A percentile compares a stretch with the other conserved stretches of the same genome.
These are phyloP conservation scores for Fusarium siculi DNA, from an alignment of 2,329 filamentous ascomycete genomes.

Conservation along the genomic window DNA sequence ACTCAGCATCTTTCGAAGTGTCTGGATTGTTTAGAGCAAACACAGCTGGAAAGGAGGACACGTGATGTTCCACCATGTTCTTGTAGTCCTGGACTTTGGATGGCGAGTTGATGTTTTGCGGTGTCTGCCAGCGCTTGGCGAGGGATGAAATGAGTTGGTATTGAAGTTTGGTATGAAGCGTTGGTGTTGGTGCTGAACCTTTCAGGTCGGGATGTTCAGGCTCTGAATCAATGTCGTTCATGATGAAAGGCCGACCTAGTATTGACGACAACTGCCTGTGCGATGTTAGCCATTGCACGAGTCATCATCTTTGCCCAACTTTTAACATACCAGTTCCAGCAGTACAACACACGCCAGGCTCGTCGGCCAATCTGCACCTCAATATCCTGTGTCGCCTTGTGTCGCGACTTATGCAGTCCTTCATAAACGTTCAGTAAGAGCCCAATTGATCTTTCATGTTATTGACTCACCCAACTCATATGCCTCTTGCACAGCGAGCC, in stretches of 20 bases:
- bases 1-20: background rate
- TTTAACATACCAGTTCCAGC: constrained; percentile 4
- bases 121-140: constrained; percentile 11
- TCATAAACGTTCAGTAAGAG: background rate
- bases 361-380: constrained; percentile 2
- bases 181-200: background rate
- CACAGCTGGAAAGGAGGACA: background rate
- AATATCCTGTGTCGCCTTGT: background rate
- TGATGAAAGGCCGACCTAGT: background rate
- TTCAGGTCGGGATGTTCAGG: background rate
- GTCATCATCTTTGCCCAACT: rapidly evolving
- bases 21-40: background rate
- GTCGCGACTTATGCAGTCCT: background rate
- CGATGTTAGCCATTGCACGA: background rate
- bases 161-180: constrained; percentile 6
- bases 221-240: constrained; percentile 9
- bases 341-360: constrained; percentile 6
- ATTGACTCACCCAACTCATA: background rate
- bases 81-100: background rate
- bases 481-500: constrained; percentile 7
- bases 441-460: rapidly evolving
- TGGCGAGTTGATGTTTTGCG: constrained; percentile 1
- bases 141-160: constrained; percentile 17
- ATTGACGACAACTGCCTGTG: constrained; percentile 4
- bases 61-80: background rate